Evolutionary conservation across 495 filamentous ascomycete genomes (phyloP), one percentile per base, ranked within the genome.

Genomic region (Eremomyces bilateralis): DNA sequence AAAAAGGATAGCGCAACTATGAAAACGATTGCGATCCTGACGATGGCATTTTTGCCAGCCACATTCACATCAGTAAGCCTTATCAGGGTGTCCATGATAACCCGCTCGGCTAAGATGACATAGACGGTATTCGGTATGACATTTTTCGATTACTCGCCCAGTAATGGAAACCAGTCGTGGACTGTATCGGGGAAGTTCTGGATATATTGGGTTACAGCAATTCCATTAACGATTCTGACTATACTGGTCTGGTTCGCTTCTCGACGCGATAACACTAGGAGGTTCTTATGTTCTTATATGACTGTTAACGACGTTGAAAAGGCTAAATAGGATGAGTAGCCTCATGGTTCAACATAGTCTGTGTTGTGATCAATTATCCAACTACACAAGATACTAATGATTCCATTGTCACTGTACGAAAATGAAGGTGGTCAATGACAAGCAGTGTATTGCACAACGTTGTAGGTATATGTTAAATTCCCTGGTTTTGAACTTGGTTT

Each of bases 11-110:
- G 56, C 40, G 39, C 36, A n/a, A 49, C 54, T 13, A 58, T 57
- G 53, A 62, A 53, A 34, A 53, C 47, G 2, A 58, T 62, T n/a
- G 49, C 58, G 0, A 30, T 59, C 2, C 27, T 61, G 22, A 60
- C 58, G 1, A 57, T 58, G 55, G 31, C 58, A 0, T 61, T 60
- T 27, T 40, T 61, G 2, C 58, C 58, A 5, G 48, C 44, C 1
- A 61, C 58, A 0, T 60, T 57, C 29, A 43, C 51, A 4, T 20
- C 33, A 22, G 33, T 35, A 19, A 16, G 33, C 24, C 10, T 22
- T 22, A 11, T 10, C 12, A 8, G 12, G 8, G 4, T 8, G 33
- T n/a, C 4, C n/a, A 5, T 20, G 16, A 20, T 4, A 8, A 21
- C 4, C 24, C 20, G 8, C 15, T 8, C 4, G 12, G 4, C 8